Conservation (phyloP, 805 yeast genomes). For the Saturnispora zaruensis region DNA sequence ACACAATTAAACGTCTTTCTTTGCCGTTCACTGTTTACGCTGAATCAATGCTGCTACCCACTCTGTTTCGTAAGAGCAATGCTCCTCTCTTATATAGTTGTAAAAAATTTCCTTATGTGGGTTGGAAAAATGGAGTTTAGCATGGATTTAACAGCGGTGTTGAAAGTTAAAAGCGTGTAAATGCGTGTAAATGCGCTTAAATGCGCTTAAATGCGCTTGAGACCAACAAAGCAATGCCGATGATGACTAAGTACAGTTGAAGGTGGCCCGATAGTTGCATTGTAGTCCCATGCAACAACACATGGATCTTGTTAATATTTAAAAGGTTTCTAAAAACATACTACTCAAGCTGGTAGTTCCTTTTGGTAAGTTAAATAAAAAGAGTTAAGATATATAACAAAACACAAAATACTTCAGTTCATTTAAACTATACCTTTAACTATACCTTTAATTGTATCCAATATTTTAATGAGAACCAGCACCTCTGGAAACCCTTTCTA, state of each 20-base stretch:
- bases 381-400: background rate
- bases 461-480: slow-evolving; percentile 48
- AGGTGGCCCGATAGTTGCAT: background rate
- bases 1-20: no score
- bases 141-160: background rate
- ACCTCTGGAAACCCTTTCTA: slow-evolving; percentile 82
- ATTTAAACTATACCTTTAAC: background rate
- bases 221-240: background rate
- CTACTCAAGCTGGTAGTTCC: no score
- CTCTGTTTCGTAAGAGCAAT: background rate
- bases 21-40: no score
- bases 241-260: background rate
- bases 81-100: background rate
- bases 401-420: background rate
- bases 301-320: no score
- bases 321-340: no score
- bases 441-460: background rate
- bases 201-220: background rate
- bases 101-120: background rate
- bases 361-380: background rate
- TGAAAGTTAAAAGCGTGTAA: background rate
- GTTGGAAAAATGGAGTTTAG: background rate
- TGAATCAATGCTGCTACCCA: no score
- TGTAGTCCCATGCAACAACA: no score
- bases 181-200: background rate